phyloP scores from a whole-genome alignment of 352 stramenopile species.

The Pythium vanterpoolii region DNA sequence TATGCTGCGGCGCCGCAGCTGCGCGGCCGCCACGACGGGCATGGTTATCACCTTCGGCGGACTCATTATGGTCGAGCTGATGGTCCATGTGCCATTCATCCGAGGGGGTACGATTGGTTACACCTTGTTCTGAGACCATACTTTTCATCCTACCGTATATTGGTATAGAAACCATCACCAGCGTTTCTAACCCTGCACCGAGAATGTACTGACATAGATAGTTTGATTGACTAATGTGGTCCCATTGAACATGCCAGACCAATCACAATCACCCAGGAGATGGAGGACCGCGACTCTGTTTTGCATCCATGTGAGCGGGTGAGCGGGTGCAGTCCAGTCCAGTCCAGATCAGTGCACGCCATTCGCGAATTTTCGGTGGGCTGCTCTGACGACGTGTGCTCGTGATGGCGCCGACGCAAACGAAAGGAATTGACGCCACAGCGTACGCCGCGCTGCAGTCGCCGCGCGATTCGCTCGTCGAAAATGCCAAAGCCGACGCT shows the following conservation, averaged over 20 bases:
- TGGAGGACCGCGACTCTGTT: too few relatives aligned
- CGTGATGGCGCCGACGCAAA: neutral
- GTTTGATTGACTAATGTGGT: too few relatives aligned
- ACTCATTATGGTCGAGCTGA: neutral
- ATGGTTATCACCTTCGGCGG: neutral
- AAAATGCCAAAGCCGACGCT: neutral
- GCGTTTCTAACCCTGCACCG: neutral
- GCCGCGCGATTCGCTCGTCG: neutral
- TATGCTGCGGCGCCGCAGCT: neutral
- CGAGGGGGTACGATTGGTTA: neutral
- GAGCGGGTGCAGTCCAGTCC: too few relatives aligned
- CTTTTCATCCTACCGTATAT: neutral
- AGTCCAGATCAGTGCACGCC: neutral
- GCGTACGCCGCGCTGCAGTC: conserved; percentile 13
- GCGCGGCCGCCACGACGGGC: conserved; percentile 1
- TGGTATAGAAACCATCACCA: neutral
- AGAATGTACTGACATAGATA: neutral
- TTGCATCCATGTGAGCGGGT: too few relatives aligned
- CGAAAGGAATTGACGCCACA: neutral
- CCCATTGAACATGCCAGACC: too few relatives aligned
- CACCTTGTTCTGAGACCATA: neutral
- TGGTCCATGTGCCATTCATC: neutral
- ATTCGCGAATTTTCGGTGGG: neutral
- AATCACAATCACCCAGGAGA: too few relatives aligned
- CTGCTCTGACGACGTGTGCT: too few relatives aligned